Conservation (phyloP, 2,329 filamentous ascomycete genomes). For the Calonectria pteridis region DNA sequence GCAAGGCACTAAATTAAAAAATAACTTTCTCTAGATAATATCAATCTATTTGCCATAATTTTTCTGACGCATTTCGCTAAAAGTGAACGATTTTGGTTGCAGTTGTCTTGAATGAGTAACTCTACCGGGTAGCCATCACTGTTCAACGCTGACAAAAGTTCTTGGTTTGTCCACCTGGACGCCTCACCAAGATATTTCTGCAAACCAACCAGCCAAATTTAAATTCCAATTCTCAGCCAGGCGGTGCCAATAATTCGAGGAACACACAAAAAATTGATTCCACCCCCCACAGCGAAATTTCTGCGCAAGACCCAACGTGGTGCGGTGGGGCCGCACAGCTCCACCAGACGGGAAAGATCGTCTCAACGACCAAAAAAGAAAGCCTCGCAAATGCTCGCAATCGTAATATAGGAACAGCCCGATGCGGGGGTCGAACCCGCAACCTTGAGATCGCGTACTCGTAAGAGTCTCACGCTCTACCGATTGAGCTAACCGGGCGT, state of each 20-base stretch:
- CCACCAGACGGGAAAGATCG: not conserved
- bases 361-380: not conserved
- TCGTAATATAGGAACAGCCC: constrained; percentile 45
- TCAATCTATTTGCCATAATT: no score
- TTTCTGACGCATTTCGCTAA: no score
- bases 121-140: no score
- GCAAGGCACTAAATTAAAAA: no score
- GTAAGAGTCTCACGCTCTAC: constrained; percentile 78
- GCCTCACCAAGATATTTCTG: not conserved
- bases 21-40: no score
- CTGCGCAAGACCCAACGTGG: not conserved
- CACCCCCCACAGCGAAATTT: not conserved
- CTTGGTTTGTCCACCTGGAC: not conserved
- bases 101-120: no score
- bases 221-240: not conserved
- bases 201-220: not conserved
- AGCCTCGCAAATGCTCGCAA: constrained; percentile 30
- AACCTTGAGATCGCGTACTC: constrained; percentile 63
- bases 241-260: not conserved
- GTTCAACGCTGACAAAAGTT: no score
- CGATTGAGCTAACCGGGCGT: constrained; percentile 48
- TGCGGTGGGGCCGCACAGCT: not conserved
- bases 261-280: not conserved
- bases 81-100: no score
- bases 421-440: constrained; percentile 64